phyloP scores from a whole-genome alignment of 1,139 yeast species.

The Yamadazyma trypodendri region DNA sequence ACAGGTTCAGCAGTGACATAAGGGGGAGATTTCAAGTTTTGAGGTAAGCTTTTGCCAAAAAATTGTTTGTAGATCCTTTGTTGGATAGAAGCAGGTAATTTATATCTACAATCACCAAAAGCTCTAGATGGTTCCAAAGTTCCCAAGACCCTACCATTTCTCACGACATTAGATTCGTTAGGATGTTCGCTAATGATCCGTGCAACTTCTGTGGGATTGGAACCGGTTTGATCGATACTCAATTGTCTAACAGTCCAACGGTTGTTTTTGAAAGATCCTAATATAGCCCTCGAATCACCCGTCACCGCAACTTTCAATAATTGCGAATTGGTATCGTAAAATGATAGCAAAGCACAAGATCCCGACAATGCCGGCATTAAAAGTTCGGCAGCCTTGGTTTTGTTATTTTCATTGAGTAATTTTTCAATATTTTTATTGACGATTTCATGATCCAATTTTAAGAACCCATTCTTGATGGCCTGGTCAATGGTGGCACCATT shows the following conservation, averaged over 20 bases:
- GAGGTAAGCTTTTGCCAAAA: slow-evolving; percentile 82
- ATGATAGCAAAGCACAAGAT: slow-evolving; percentile 85
- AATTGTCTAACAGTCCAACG: slow-evolving; percentile 87
- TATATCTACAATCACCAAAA: slow-evolving; percentile 95
- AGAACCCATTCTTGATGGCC: slow-evolving; percentile 80
- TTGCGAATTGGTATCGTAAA: slow-evolving; percentile 75
- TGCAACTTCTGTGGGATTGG: slow-evolving; percentile 82
- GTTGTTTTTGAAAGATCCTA: slow-evolving; percentile 71
- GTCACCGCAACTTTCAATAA: slow-evolving; percentile 87
- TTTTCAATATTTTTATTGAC: slow-evolving; percentile 72
- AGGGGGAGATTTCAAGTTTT: slow-evolving; percentile 83
- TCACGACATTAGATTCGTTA: slow-evolving; percentile 76
- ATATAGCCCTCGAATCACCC: slow-evolving; percentile 92
- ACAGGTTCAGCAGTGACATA: slow-evolving; percentile 97
- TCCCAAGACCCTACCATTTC: slow-evolving; percentile 90
- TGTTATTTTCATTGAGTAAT: slow-evolving; percentile 62
- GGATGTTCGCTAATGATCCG: slow-evolving; percentile 89
- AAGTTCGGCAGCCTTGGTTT: slow-evolving; percentile 64
- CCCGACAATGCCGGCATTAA: slow-evolving; percentile 95
- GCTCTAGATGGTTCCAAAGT: slow-evolving; percentile 96
- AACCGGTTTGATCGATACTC: slow-evolving; percentile 92
- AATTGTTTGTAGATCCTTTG: slow-evolving; percentile 70
- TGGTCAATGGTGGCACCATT: slow-evolving; percentile 68
- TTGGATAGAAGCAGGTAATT: slow-evolving; percentile 73
- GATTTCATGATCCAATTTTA: slow-evolving; percentile 81